These are phyloP conservation scores for Fraxinus dipetala DNA, from an alignment of 305 asterid genomes.

Conservation along the genomic window DNA sequence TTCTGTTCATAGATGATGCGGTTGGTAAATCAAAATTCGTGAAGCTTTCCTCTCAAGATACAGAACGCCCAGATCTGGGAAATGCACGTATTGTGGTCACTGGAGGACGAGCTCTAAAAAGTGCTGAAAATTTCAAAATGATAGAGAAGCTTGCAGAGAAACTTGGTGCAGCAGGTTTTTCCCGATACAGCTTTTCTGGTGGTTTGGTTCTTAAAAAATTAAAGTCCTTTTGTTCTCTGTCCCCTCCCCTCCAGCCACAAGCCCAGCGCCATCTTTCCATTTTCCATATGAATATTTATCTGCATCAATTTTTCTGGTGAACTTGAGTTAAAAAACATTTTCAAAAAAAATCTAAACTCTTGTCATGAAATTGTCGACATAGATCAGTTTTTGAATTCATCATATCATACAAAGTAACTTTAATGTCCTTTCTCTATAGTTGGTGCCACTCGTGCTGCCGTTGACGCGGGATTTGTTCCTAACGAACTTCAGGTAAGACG, in stretches of 20 bases:
- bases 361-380: background rate
- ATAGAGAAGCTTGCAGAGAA: slow-evolving; percentile 89
- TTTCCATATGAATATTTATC: background rate
- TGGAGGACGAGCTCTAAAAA: slow-evolving; percentile 89
- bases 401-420: slow-evolving; percentile 14
- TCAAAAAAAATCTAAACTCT: background rate
- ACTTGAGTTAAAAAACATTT: background rate
- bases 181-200: slow-evolving; percentile 1
- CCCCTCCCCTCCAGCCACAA: background rate
- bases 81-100: slow-evolving; percentile 80
- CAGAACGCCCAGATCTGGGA: slow-evolving; percentile 90
- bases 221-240: background rate
- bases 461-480: slow-evolving; percentile 94
- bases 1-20: slow-evolving; percentile 50
- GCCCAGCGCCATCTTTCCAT: background rate
- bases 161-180: slow-evolving; percentile 97
- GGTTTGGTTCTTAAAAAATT: background rate
- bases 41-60: slow-evolving; percentile 65
- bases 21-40: slow-evolving; percentile 70
- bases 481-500: slow-evolving; percentile 84
- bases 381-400: slow-evolving; percentile 10
- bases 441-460: slow-evolving; percentile 99
- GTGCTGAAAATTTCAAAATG: slow-evolving; percentile 90
- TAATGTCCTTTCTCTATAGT: slow-evolving; percentile 40
- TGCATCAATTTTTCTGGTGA: slow-evolving; percentile 19